phyloP scores from a whole-genome alignment of 768 basidiomycete genomes.

The Hericium alpestre region DNA sequence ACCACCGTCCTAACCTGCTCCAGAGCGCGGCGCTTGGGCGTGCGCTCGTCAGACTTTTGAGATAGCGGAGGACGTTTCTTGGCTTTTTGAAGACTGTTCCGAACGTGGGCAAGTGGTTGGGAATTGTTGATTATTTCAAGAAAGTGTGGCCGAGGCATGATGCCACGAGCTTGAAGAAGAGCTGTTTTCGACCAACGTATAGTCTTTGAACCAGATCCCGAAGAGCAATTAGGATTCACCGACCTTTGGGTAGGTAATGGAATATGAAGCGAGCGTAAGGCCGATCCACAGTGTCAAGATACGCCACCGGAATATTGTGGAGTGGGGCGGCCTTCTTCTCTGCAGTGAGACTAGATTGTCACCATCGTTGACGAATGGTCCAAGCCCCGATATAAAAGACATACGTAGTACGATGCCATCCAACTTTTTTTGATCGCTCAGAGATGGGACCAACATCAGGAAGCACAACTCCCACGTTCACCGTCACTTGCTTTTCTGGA shows the following conservation, averaged over 20 bases:
- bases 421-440: not conserved
- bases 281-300: not conserved
- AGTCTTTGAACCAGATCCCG: not conserved
- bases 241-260: not conserved
- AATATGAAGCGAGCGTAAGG: not conserved
- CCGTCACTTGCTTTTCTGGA: not conserved
- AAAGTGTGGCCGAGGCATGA: not conserved
- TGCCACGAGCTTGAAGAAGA: not conserved
- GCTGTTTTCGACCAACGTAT: not conserved
- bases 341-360: not conserved
- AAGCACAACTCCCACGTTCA: not conserved
- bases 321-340: no score
- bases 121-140: no score
- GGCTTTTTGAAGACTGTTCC: no score
- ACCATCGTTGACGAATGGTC: not conserved
- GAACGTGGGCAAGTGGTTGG: no score
- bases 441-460: not conserved
- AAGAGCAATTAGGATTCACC: not conserved
- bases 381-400: not conserved
- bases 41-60: no score
- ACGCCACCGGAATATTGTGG: no score
- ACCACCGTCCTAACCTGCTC: no score
- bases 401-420: not conserved
- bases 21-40: no score
- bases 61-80: no score